Base-by-base conservation (phyloP, 1,284 basidiomycete genomes). In the Apiotrichum veenhuisii region DNA sequence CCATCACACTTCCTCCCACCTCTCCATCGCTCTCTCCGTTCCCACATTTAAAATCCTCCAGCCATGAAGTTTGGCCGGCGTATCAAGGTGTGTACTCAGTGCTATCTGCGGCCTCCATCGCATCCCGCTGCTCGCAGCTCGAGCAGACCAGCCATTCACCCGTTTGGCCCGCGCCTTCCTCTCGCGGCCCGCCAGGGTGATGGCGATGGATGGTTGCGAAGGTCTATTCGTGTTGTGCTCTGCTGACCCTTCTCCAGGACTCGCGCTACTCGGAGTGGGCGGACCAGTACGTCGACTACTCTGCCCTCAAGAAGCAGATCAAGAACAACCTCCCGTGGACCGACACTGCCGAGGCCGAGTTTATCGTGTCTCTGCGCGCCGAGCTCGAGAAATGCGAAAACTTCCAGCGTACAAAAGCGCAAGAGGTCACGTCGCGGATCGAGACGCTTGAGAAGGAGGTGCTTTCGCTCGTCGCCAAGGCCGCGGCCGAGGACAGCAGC, bases 351-450 rank as follows among this genome's bases (percentile, higher is more conserved):
- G 93, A 97, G 77, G 80, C 80, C 26, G 85, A 87, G 46, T 97
- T 96, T 71, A 87, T 86, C 23, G 75, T 73, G 41, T 82, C 88
- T 78, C 85, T 98, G 55, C 87, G 91, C 71, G 81, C 81, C 60
- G 93, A 98, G 78, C 82, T 98, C 45, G 90, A 95, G 72, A 98
- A 98, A 81, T 88, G 98, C 55, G 89, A 97, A 70, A 87, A 87
- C 69, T 98, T 98, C 75, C 96, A 98, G 73, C 90, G 87, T 71
- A 79, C 82, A 46, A 98, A 98, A 84, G 91, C 91, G 14, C 82
- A 85, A 18, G 91, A 96, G 72, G 82, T 96, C 37, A 84, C 89
- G 20, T 80, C 80, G 12, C 85, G 89, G 51, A 95, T 97, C 57
- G 81, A 83, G 51, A 83, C 86, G 43, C 89, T 91, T 18, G 91